phyloP scores from a whole-genome alignment of 345 rosid genomes.

The Aurinia saxatilis region DNA sequence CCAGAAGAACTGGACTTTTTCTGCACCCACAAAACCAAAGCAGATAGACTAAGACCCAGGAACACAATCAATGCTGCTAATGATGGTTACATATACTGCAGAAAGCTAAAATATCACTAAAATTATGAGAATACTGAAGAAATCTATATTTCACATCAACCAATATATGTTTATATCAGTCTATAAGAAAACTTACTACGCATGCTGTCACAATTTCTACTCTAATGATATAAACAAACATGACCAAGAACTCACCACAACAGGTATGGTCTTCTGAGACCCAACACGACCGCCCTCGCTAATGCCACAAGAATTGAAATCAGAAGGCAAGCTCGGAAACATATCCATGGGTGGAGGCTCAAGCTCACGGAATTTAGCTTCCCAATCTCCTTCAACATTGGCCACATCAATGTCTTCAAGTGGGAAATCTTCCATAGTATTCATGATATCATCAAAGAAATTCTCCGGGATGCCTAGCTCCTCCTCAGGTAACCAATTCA shows the following conservation, averaged over 20 bases:
- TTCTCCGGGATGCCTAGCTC: slow-evolving; percentile 50
- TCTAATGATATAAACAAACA: neutral
- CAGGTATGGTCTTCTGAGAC: slow-evolving; percentile 12
- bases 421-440: slow-evolving; percentile 49
- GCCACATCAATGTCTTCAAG: slow-evolving; percentile 46
- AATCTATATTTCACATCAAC: neutral
- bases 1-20: slow-evolving; percentile 30
- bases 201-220: too few species aligned
- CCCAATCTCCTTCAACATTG: slow-evolving; percentile 53
- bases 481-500: slow-evolving; percentile 50
- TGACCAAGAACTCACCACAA: slow-evolving; percentile 36
- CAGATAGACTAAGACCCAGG: neutral
- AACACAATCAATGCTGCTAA: neutral
- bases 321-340: slow-evolving; percentile 34
- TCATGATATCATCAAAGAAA: slow-evolving; percentile 50
- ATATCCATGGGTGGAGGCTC: slow-evolving; percentile 61
- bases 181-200: neutral
- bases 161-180: neutral
- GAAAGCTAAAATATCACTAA: neutral
- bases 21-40: slow-evolving; percentile 29
- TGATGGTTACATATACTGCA: neutral
- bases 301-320: slow-evolving; percentile 16
- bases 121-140: neutral
- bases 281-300: slow-evolving; percentile 11
- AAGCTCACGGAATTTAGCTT: slow-evolving; percentile 44